Evolutionary conservation across 371 early-diverging fungal genomes (phyloP).

Genomic region (Actinomucor elegans): DNA sequence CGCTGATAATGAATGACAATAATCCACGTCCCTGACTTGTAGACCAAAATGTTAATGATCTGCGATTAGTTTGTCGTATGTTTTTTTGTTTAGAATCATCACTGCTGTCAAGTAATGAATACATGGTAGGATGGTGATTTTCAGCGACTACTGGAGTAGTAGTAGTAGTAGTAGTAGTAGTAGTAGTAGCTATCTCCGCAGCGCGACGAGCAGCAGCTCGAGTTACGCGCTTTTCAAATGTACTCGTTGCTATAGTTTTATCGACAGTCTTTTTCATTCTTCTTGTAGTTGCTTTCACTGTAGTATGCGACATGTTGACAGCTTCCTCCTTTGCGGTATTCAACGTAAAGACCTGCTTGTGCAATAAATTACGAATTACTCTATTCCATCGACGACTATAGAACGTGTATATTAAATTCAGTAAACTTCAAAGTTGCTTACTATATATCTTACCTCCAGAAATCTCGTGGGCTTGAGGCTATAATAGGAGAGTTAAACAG

Average conservation of each 20-base stretch:
- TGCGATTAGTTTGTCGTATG: neutral
- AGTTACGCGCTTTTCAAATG: no score
- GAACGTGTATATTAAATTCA: neutral
- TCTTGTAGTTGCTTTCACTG: no score
- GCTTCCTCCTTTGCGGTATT: neutral
- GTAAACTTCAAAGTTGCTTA: no score
- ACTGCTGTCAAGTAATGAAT: no score
- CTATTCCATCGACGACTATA: conserved; percentile 43
- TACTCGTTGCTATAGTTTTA: no score
- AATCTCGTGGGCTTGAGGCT: conserved; percentile 37
- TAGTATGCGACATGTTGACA: no score
- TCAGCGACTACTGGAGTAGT: no score
- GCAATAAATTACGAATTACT: conserved; percentile 31
- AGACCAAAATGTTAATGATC: neutral
- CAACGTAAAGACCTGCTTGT: conserved; percentile 18
- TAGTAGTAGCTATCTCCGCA: neutral
- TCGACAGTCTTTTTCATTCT: neutral
- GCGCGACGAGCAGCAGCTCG: no score
- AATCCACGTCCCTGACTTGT: conserved; percentile 19
- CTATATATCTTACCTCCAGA: conserved; percentile 42
- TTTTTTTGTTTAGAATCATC: neutral
- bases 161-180: neutral
- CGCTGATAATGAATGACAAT: conserved; percentile 32
- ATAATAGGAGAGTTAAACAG: conserved; percentile 34
- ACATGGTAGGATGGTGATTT: no score